Evolutionary conservation across 1,284 basidiomycete genomes (phyloP).

Genomic region (Wolfiporia cocos): DNA sequence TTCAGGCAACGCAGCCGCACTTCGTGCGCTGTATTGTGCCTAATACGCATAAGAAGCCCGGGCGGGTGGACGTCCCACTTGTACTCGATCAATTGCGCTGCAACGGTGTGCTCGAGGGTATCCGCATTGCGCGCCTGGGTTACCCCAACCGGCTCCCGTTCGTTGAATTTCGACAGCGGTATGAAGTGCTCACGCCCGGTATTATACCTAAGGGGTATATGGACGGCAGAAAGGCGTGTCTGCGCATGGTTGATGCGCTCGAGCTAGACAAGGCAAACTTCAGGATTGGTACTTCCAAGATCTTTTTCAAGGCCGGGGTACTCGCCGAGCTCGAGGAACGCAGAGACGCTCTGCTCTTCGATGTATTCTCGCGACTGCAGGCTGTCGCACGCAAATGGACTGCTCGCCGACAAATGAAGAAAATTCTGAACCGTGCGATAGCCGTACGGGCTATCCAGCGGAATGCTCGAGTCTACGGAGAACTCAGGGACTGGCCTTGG

Average conservation of each 20-base stretch:
- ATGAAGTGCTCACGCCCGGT: slow-evolving; percentile 92
- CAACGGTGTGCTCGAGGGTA: slow-evolving; percentile 98
- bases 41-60: slow-evolving; percentile 89
- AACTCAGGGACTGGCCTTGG: slow-evolving; percentile 96
- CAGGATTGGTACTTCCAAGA: slow-evolving; percentile 95
- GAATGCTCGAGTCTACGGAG: slow-evolving; percentile 89
- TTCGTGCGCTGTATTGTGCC: slow-evolving; percentile 99
- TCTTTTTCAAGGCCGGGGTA: slow-evolving; percentile 99
- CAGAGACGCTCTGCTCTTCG: slow-evolving; percentile 81
- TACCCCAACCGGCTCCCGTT: slow-evolving; percentile 98
- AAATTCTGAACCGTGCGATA: slow-evolving; percentile 89
- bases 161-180: slow-evolving; percentile 95
- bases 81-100: slow-evolving; percentile 97
- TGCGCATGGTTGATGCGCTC: slow-evolving; percentile 88
- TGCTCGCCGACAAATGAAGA: slow-evolving; percentile 88
- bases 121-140: slow-evolving; percentile 94
- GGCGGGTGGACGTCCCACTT: slow-evolving; percentile 88
- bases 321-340: slow-evolving; percentile 97
- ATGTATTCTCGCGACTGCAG: slow-evolving; percentile 87
- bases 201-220: slow-evolving; percentile 93
- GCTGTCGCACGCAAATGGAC: slow-evolving; percentile 84
- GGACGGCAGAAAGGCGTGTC: slow-evolving; percentile 93
- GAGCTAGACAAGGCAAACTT: slow-evolving; percentile 84
- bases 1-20: slow-evolving; percentile 94
- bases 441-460: slow-evolving; percentile 92